phyloP scores from a whole-genome alignment of 2,329 filamentous ascomycete genomes.

The Neofusicoccum ribis region DNA sequence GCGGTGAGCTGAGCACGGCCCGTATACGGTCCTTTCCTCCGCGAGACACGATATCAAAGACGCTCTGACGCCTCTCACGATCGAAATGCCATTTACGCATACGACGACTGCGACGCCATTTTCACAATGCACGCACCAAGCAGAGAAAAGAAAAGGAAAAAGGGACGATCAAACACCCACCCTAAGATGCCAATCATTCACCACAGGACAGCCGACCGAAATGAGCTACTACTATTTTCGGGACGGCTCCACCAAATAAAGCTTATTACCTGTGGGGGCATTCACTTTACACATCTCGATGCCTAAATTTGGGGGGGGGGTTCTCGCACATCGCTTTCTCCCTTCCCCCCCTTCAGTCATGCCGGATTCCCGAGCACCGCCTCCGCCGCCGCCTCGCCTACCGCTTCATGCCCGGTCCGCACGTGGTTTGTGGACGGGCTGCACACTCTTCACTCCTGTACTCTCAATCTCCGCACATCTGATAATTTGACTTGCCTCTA shows the following conservation, averaged over 20 bases:
- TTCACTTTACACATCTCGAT: not conserved
- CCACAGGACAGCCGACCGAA: not conserved
- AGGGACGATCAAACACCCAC: constrained; percentile 5
- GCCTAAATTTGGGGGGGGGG: constrained; percentile 1
- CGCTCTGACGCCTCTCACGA: constrained; percentile 3
- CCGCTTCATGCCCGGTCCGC: not conserved
- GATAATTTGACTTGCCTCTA: too few species aligned
- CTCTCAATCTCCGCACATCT: too few species aligned
- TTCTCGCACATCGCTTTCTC: not conserved
- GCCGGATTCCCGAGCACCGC: not conserved
- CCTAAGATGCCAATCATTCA: not conserved
- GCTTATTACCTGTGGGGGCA: constrained; percentile 7
- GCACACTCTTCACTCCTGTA: too few species aligned
- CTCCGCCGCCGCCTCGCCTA: not conserved
- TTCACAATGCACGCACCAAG: constrained; percentile 6
- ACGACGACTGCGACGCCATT: constrained; percentile 2
- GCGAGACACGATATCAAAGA: constrained; percentile 1
- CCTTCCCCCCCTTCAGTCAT: not conserved
- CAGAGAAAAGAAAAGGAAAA: not conserved
- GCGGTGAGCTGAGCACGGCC: constrained; percentile 1
- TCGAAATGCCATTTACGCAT: constrained; percentile 8
- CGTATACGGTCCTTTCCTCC: not conserved
- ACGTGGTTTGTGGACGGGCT: too few species aligned
- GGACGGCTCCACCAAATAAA: constrained; percentile 1
- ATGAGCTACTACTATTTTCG: constrained; percentile 13